Evolutionary conservation across 768 basidiomycete genomes (phyloP), one percentile per base, ranked within the genome.

Genomic region (Kwoniella botswanensis): DNA sequence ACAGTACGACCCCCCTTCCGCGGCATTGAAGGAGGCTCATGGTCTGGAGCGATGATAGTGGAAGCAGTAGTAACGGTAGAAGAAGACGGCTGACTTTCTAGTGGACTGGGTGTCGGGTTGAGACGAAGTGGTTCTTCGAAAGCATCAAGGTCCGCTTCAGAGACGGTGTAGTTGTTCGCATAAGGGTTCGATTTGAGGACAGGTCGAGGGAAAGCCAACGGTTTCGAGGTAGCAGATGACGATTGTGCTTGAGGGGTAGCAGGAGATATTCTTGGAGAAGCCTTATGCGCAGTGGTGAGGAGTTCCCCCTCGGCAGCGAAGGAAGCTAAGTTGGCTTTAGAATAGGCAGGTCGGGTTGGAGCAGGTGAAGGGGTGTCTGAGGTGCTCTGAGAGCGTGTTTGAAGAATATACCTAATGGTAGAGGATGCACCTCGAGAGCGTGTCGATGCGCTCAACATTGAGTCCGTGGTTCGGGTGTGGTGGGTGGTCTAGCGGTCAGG

Each of bases 161-260:
- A 43, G 11, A 71, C 42, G 2, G 63, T 43, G 46, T 72, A 72
- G n/a, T 53, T 68, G 18, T 11, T 53, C 12, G 71, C 71, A 26
- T 68, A 72, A 50, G 71, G 71, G 46, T 72, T 72, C 42, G 71
- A 22, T 35, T 68, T 68, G 41, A 72, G 63, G 17, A 63, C 60
- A 3, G 71, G 71, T 55, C 26, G 41, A 22, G 68, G 68, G 22
- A 64, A 57, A 7, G 57, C 43, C 18, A 57, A 24, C 26, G 65
- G 65, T 46, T 44, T 54, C 11, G 42, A 10, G 9, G 21, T 17
- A 24, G n/a, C 18, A 4, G 53, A 43, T 3, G 24, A 13, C 13
- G 65, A 12, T 11, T 58, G 57, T 5, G 24, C 22, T 41, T 26
- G 15, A 35, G 35, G 6, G 18, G 22, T 12, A 61, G 59, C 35